Percentiles rank a stretch among this genome's conserved stretches.
These are phyloP conservation scores for Uronychia binucleata DNA, from an alignment of 73 alveolate genomes.

Conservation along the genomic window DNA sequence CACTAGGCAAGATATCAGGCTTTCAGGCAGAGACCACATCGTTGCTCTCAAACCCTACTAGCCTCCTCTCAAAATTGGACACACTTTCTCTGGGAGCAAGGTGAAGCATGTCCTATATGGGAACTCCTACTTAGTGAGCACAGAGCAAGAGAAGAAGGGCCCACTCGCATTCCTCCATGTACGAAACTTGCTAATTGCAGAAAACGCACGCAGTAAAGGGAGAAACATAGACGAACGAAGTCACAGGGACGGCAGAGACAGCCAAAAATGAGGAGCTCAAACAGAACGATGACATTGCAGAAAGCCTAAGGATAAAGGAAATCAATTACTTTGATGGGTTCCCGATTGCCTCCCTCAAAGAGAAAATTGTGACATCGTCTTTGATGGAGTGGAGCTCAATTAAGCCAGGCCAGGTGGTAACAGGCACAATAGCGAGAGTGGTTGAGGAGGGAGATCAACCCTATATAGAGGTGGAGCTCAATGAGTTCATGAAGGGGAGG, in stretches of 20 bases:
- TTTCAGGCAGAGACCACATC: slow-evolving; percentile 9
- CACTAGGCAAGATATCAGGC: slow-evolving; percentile 3
- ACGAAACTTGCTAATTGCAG: neutral
- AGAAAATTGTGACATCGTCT: neutral
- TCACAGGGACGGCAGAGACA: neutral
- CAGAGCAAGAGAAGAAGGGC: neutral
- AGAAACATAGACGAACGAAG: neutral
- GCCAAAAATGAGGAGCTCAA: neutral
- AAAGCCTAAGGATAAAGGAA: slow-evolving; percentile 43
- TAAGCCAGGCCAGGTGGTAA: slow-evolving; percentile 36
- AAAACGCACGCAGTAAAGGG: neutral
- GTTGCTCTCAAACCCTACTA: neutral
- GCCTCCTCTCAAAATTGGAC: slow-evolving; percentile 9
- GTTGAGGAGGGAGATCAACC: slow-evolving; percentile 13
- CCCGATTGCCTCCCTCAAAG: slow-evolving; percentile 38
- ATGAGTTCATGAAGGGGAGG: slow-evolving; percentile 45
- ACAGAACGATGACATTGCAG: neutral
- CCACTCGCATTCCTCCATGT: neutral
- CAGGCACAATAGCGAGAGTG: slow-evolving; percentile 28
- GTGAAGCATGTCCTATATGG: slow-evolving; percentile 39
- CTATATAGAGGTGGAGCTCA: slow-evolving; percentile 20
- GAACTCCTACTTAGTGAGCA: slow-evolving; percentile 29
- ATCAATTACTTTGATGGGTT: slow-evolving; percentile 59
- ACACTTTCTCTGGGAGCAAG: neutral
- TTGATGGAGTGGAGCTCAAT: neutral